A percentile compares a stretch with the other conserved stretches of the same genome.
phyloP scores from a whole-genome alignment of 345 rosid genomes.

The Firmiana major region DNA sequence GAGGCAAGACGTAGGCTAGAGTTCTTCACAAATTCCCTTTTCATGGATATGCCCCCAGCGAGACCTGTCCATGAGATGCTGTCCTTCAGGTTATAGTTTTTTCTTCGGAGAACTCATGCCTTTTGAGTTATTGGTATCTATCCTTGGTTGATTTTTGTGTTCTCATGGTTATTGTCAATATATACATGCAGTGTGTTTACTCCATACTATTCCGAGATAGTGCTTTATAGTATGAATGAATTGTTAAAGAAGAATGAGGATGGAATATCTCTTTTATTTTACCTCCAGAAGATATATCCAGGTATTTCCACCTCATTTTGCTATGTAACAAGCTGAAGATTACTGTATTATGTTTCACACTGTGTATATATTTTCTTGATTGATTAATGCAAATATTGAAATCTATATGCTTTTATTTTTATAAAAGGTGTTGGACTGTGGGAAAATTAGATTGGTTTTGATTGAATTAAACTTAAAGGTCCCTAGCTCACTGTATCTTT shows the following conservation, averaged over 20 bases:
- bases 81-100: constrained; percentile 64
- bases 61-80: constrained; percentile 74
- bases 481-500: not conserved
- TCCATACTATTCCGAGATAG: constrained; percentile 94
- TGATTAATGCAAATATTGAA: not conserved
- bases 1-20: constrained; percentile 93
- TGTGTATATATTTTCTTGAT: not conserved
- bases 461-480: not conserved
- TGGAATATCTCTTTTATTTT: constrained; percentile 93
- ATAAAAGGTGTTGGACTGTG: not conserved
- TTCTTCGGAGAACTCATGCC: not conserved
- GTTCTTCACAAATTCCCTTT: constrained; percentile 91
- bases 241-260: constrained; percentile 87
- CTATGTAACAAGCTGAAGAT: not conserved
- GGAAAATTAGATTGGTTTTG: not conserved
- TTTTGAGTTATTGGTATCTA: not conserved
- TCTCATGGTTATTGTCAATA: constrained; percentile 13
- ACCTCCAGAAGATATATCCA: constrained; percentile 98
- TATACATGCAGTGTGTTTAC: constrained; percentile 81
- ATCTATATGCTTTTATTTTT: not conserved
- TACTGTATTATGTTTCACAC: not conserved
- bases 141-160: constrained; percentile 19
- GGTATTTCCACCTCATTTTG: constrained; percentile 39
- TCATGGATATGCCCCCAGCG: constrained; percentile 81
- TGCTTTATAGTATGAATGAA: constrained; percentile 90